Conservation (phyloP, 148 eudicot genomes). For the Rhododendron griersonianum region DNA sequence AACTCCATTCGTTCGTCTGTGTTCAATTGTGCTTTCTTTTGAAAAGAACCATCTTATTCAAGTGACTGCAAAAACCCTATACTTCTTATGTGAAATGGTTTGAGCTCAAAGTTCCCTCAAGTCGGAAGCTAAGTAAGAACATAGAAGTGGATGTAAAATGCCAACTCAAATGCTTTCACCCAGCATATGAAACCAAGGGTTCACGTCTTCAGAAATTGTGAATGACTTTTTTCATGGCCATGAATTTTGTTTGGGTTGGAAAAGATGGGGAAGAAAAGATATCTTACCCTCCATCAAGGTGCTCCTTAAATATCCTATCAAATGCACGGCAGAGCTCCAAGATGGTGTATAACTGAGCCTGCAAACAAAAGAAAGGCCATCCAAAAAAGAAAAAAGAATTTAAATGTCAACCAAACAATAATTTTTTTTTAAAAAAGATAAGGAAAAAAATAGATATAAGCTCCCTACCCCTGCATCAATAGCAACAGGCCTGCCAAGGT, state of each 20-base stretch:
- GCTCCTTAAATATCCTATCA: slow-evolving; percentile 71
- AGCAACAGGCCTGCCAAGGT: slow-evolving; percentile 52
- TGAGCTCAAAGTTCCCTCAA: neutral
- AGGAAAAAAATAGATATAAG: neutral
- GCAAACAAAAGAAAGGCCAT: slow-evolving; percentile 8
- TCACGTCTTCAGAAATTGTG: neutral
- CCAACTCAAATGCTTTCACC: neutral
- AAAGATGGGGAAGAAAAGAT: neutral
- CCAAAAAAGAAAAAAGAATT: neutral
- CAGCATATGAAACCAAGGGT: neutral
- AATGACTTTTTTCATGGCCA: neutral
- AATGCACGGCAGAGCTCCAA: slow-evolving; percentile 89
- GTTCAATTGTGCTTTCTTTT: neutral
- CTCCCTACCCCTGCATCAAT: slow-evolving; percentile 54
- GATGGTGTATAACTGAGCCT: slow-evolving; percentile 76
- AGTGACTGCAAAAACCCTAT: neutral
- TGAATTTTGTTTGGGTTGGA: neutral
- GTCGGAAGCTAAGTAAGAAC: neutral
- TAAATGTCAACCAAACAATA: neutral
- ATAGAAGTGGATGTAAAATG: neutral
- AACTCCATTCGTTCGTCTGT: neutral
- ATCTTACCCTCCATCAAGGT: slow-evolving; percentile 85
- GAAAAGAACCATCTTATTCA: neutral
- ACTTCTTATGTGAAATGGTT: neutral
- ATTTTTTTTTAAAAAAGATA: neutral